Evolutionary conservation across 2,329 filamentous ascomycete species (phyloP).

Genomic region (Penicillium griseofulvum): DNA sequence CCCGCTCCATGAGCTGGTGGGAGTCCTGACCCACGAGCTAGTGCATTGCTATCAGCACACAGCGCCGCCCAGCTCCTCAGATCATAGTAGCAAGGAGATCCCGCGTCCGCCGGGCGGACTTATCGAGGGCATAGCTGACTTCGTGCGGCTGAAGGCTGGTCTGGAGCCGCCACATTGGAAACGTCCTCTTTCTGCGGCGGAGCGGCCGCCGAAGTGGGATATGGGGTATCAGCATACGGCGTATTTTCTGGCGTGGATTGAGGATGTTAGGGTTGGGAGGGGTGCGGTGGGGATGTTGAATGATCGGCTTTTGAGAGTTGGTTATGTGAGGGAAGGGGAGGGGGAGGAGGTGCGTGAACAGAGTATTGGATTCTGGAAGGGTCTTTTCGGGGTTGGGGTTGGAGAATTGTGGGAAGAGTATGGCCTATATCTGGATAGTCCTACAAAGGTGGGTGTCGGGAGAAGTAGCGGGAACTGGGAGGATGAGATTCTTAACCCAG

Average conservation of each 20-base stretch:
- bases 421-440: slow-evolving; percentile 47
- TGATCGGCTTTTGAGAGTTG: slow-evolving; percentile 36
- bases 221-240: slow-evolving; percentile 86
- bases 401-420: slow-evolving; percentile 75
- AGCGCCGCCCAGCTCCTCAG: slow-evolving; percentile 47
- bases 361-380: slow-evolving; percentile 33
- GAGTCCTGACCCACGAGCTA: slow-evolving; percentile 86
- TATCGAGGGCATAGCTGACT: slow-evolving; percentile 90
- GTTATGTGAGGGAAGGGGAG: slow-evolving; percentile 33
- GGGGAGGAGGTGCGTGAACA: background rate
- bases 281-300: slow-evolving; percentile 62
- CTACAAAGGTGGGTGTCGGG: background rate
- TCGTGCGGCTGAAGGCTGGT: slow-evolving; percentile 73
- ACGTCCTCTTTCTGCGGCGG: slow-evolving; percentile 44
- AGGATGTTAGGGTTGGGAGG: slow-evolving; percentile 65
- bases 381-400: slow-evolving; percentile 64
- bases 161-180: slow-evolving; percentile 84
- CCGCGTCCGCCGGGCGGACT: slow-evolving; percentile 64
- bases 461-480: slow-evolving; percentile 24
- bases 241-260: slow-evolving; percentile 86
- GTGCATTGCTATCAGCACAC: slow-evolving; percentile 93
- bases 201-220: slow-evolving; percentile 69
- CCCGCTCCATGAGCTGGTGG: slow-evolving; percentile 63
- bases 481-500: slow-evolving; percentile 27
- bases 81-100: slow-evolving; percentile 6